phyloP scores from a whole-genome alignment of 495 filamentous ascomycete genomes.

The Penicillium desertorum region DNA sequence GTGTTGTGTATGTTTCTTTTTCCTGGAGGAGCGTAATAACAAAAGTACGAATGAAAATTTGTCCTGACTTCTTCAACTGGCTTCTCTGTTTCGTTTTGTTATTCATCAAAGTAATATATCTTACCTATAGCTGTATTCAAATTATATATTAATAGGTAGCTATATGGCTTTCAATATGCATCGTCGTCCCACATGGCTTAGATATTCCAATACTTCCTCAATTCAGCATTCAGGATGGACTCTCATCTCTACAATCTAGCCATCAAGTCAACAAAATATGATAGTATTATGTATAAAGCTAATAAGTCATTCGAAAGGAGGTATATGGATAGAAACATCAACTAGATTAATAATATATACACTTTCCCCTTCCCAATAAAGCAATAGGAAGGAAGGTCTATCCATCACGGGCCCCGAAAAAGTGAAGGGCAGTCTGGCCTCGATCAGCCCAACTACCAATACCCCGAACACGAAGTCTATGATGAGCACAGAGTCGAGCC shows the following conservation, averaged over 20 bases:
- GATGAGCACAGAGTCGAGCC: neutral
- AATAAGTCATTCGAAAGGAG: neutral
- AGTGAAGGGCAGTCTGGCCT: neutral
- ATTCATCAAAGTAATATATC: neutral
- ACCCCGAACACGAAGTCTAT: neutral
- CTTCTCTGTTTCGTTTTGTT: neutral
- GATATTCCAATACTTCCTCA: no score
- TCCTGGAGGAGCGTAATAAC: neutral
- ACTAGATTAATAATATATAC: neutral
- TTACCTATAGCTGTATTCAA: neutral
- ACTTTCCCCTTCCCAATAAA: neutral
- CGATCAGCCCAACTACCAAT: neutral
- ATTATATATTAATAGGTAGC: no score
- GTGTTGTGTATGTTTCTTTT: no score
- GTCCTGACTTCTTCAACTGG: neutral
- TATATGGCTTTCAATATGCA: no score
- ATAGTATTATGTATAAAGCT: no score
- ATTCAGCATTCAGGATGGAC: no score
- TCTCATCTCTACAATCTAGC: no score
- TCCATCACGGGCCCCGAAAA: neutral
- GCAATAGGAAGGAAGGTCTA: neutral
- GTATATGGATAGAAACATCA: neutral
- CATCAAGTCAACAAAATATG: no score
- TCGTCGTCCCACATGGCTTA: no score
- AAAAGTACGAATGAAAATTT: constrained; percentile 3